phyloP scores from a whole-genome alignment of 352 stramenopile genomes.

The Phytopythium kandeliae region DNA sequence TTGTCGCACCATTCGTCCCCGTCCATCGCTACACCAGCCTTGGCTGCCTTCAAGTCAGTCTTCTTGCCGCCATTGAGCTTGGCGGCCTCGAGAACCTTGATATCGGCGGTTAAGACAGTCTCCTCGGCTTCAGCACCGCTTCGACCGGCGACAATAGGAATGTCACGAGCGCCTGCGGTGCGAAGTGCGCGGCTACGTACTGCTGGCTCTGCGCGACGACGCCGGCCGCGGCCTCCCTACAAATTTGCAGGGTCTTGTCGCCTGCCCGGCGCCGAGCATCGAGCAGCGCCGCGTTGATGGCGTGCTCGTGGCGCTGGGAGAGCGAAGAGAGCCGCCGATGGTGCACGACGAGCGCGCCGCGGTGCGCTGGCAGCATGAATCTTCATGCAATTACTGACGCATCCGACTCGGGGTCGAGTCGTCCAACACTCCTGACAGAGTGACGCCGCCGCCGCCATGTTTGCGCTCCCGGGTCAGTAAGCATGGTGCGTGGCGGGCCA shows the following conservation, averaged over 20 bases:
- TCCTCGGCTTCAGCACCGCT: not conserved
- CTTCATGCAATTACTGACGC: no score
- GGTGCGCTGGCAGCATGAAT: slow-evolving; percentile 55
- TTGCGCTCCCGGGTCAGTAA: not conserved
- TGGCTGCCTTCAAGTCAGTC: not conserved
- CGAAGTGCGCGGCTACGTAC: slow-evolving; percentile 52
- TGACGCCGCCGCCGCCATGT: not conserved
- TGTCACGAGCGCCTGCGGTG: slow-evolving; percentile 45
- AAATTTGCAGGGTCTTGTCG: slow-evolving; percentile 58
- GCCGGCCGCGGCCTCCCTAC: slow-evolving; percentile 56
- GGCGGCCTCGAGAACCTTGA: not conserved
- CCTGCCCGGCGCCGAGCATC: slow-evolving; percentile 56
- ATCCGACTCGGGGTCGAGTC: no score
- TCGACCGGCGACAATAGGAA: not conserved
- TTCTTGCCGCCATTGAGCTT: slow-evolving; percentile 15
- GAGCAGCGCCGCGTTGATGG: slow-evolving; percentile 49
- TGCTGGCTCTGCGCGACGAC: slow-evolving; percentile 60
- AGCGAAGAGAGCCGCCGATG: slow-evolving; percentile 47
- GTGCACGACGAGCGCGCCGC: slow-evolving; percentile 45
- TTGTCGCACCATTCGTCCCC: slow-evolving; percentile 27
- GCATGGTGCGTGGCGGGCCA: slow-evolving; percentile 9
- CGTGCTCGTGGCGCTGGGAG: slow-evolving; percentile 63
- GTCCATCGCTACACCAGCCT: not conserved
- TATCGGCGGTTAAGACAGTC: not conserved
- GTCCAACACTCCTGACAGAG: not conserved